Base-by-base conservation (phyloP, 352 stramenopile genomes). In the Pythium folliculosum region DNA sequence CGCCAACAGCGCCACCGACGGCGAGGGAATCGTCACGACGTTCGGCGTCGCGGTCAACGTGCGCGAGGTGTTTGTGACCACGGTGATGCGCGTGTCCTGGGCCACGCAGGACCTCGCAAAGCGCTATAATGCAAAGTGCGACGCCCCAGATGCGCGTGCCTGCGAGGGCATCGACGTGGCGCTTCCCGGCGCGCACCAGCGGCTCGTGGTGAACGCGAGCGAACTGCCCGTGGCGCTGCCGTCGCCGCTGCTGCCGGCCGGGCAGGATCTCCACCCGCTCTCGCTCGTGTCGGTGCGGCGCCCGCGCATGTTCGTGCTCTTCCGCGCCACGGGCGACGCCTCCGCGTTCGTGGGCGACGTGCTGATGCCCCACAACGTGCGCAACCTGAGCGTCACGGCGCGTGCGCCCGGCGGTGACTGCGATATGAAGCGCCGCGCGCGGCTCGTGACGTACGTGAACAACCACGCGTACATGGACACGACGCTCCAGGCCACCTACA, bases 381-480 rank as follows among this genome's bases (percentile, higher is more conserved):
- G 50, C 27, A 57, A 57, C 27, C 3, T 17, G 30, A 57, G 16
- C 23, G n/a, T 51, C 9, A 51, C 45, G 25, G 7, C 22, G 22
- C 23, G 27, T 5, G 27, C 27, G 27, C 27, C 27, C 27, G 27
- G 27, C 27, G 27, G 27, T 5, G 27, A 32, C 27, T 32, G 27
- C 19, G 49, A 43, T 6, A 10, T 13, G 14, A 22, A 5, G 9
- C 6, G 19, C 49, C 14, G 40, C 17, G 17, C 2, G 5, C 14
- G 40, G 14, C 14, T 44, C 9, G 27, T 22, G 1, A 17, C 14
- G 27, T 40, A 44, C 17, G 30, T 57, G 27, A 44, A 57, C 17
- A 57, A 57, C 50, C 50, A 57, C 17, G 13, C 43, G 7, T 57
- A 57, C 50, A 57, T 57, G 22, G 50, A 57, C 12, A 23, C 14